These are phyloP conservation scores for Fagopyrum homotropicum DNA, from an alignment of 148 eudicot species.

Conservation along the genomic window DNA sequence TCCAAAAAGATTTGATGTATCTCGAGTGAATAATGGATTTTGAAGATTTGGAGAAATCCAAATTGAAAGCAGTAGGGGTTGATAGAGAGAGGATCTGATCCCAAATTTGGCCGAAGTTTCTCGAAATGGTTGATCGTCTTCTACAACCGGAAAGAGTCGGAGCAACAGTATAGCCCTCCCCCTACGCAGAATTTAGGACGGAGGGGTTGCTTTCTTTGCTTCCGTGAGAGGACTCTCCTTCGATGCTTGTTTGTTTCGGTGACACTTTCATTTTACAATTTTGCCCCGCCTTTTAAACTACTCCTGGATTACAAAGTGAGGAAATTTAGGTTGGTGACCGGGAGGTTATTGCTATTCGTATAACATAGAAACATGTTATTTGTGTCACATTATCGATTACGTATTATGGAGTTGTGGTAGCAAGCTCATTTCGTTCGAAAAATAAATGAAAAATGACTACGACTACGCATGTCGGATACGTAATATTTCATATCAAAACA, in stretches of 20 bases:
- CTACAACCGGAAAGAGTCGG: neutral
- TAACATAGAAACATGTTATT: too few relatives aligned
- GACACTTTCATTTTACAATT: neutral
- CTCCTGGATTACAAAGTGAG: too few relatives aligned
- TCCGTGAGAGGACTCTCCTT: constrained; percentile 1
- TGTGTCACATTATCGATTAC: too few relatives aligned
- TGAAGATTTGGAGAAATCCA: neutral
- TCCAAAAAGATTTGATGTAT: neutral
- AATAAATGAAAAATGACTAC: too few relatives aligned
- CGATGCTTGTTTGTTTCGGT: neutral
- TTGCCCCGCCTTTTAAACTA: neutral
- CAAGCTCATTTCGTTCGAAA: too few relatives aligned
- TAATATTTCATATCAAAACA: too few relatives aligned
- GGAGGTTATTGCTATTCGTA: too few relatives aligned
- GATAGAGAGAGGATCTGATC: constrained; percentile 6
- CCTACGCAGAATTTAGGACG: neutral
- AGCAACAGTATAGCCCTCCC: neutral
- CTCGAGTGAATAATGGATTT: neutral
- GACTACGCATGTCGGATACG: too few relatives aligned
- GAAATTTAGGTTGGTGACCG: too few relatives aligned
- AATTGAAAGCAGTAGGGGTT: neutral
- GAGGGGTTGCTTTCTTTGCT: constrained; percentile 2
- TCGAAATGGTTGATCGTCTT: neutral
- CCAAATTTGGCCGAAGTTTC: neutral
- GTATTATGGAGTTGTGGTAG: too few relatives aligned